These are phyloP conservation scores for Colletotrichum noveboracense DNA, from an alignment of 2,329 filamentous ascomycete genomes.

Conservation along the genomic window DNA sequence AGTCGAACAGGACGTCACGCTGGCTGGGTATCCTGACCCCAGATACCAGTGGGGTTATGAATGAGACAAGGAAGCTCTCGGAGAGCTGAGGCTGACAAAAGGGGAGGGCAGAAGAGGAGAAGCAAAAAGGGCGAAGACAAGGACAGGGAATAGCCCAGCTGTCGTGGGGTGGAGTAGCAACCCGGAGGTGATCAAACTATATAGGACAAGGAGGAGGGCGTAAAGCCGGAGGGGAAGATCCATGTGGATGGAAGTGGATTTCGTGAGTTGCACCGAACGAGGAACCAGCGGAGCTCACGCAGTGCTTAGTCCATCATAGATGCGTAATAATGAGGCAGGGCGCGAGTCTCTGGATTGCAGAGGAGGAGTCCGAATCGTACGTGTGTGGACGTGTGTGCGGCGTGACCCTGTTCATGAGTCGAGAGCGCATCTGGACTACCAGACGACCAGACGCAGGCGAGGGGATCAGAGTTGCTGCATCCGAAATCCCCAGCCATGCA, in stretches of 20 bases:
- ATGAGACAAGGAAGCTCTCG: constrained; percentile 3
- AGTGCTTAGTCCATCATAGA: not conserved
- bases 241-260: not conserved
- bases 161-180: constrained; percentile 1
- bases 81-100: constrained; percentile 14
- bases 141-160: constrained; percentile 11
- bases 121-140: constrained; percentile 2
- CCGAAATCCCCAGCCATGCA: not conserved
- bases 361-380: not conserved
- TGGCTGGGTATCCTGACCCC: not conserved
- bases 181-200: constrained; percentile 22
- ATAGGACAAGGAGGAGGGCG: constrained; percentile 12
- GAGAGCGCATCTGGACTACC: not conserved
- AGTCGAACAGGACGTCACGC: not conserved
- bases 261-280: constrained; percentile 4
- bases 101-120: not conserved
- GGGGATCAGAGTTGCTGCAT: not conserved
- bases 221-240: constrained; percentile 14
- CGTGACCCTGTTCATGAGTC: not conserved
- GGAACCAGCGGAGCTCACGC: not conserved
- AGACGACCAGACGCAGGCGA: not conserved
- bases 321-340: not conserved
- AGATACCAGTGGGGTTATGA: constrained; percentile 9
- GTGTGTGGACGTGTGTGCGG: not conserved
- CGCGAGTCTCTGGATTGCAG: not conserved